phyloP scores from a whole-genome alignment of 2,329 filamentous ascomycete species.

The Monosporascus sp. region DNA sequence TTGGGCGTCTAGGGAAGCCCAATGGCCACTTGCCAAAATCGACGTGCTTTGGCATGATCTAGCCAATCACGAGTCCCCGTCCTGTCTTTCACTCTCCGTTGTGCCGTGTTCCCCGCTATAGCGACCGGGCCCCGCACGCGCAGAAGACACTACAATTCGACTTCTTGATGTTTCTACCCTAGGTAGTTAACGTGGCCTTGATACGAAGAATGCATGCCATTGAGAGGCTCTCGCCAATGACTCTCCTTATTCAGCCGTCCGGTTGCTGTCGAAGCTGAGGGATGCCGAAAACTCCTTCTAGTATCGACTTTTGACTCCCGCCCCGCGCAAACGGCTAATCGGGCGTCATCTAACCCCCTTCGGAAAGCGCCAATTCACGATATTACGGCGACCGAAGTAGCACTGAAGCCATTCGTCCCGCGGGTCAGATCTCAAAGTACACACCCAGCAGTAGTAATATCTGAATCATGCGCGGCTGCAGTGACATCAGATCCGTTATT shows the following conservation, averaged over 20 bases:
- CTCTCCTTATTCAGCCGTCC: too few species aligned
- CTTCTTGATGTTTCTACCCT: too few species aligned
- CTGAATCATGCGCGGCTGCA: not conserved
- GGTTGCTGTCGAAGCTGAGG: too few species aligned
- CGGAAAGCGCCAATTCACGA: not conserved
- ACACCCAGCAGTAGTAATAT: not conserved
- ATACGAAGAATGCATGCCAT: too few species aligned
- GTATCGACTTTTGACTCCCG: too few species aligned
- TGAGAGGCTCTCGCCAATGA: too few species aligned
- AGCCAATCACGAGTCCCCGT: not conserved
- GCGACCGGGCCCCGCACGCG: not conserved
- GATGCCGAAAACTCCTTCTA: too few species aligned
- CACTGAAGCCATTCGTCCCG: not conserved
- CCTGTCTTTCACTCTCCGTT: not conserved
- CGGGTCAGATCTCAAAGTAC: not conserved
- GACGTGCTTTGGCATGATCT: not conserved
- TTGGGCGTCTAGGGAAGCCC: not conserved
- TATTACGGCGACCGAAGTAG: not conserved
- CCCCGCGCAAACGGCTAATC: not conserved
- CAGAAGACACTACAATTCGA: not conserved
- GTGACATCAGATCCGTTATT: not conserved
- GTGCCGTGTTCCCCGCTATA: not conserved
- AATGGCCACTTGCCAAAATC: conserved; percentile 1
- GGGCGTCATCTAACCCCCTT: not conserved
- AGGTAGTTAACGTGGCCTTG: too few species aligned